A percentile compares a stretch with the other conserved stretches of the same genome.
These are phyloP conservation scores for Geosmithia morbida DNA, from an alignment of 2,329 filamentous ascomycete species.

Conservation along the genomic window DNA sequence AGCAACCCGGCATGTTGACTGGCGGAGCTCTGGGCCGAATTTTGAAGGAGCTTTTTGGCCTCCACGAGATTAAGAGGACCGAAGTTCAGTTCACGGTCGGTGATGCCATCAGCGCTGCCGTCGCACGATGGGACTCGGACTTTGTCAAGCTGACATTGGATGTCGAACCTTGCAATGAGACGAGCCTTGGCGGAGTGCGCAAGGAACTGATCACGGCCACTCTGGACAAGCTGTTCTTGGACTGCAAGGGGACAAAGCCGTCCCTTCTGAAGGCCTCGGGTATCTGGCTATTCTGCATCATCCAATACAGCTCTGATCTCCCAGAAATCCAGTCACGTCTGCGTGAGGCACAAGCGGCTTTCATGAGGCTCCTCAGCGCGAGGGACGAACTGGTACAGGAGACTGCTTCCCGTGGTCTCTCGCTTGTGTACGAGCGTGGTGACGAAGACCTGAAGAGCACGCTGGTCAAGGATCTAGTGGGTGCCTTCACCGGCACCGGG, in stretches of 20 bases:
- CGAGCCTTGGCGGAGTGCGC: slow-evolving; percentile 22
- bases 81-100: slow-evolving; percentile 87
- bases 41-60: slow-evolving; percentile 52
- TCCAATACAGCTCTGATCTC: slow-evolving; percentile 81
- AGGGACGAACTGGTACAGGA: slow-evolving; percentile 93
- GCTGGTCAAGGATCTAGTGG: slow-evolving; percentile 74
- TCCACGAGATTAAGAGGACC: slow-evolving; percentile 73
- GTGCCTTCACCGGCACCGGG: slow-evolving; percentile 70
- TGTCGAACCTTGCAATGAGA: slow-evolving; percentile 35
- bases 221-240: slow-evolving; percentile 58
- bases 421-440: slow-evolving; percentile 89
- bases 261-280: slow-evolving; percentile 82
- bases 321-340: slow-evolving; percentile 58
- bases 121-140: slow-evolving; percentile 72
- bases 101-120: slow-evolving; percentile 67
- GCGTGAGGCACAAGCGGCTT: slow-evolving; percentile 69
- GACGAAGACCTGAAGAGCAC: slow-evolving; percentile 67
- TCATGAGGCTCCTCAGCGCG: slow-evolving; percentile 75
- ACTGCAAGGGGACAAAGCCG: slow-evolving; percentile 77
- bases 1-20: slow-evolving; percentile 6
- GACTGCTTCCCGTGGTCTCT: slow-evolving; percentile 77
- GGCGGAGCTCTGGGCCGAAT: slow-evolving; percentile 35
- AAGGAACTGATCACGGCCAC: slow-evolving; percentile 33
- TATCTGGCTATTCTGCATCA: slow-evolving; percentile 85
- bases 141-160: slow-evolving; percentile 64